Evolutionary conservation across 441 rosid genomes (phyloP).

Genomic region (Cnidoscolus chayamansa): DNA sequence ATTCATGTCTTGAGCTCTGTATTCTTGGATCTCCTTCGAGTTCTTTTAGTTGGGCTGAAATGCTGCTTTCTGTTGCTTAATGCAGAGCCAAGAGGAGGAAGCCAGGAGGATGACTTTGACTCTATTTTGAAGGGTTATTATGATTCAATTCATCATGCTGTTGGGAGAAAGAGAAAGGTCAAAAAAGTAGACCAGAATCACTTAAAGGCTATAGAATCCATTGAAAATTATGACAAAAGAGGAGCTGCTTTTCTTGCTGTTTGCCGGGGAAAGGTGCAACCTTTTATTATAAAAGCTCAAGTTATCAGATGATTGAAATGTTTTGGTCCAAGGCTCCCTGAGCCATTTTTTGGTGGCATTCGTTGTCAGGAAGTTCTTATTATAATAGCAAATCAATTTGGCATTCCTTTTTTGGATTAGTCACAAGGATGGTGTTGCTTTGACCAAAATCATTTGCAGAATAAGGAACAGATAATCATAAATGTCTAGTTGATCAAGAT

Average conservation of each 20-base stretch:
- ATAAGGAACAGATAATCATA: background rate
- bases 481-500: background rate
- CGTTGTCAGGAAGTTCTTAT: background rate
- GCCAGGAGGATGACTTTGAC: constrained; percentile 88
- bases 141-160: constrained; percentile 40
- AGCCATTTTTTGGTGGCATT: background rate
- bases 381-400: background rate
- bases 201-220: constrained; percentile 31
- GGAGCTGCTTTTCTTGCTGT: constrained; percentile 98
- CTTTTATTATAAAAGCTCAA: background rate
- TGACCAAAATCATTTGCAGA: background rate
- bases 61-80: constrained; percentile 21
- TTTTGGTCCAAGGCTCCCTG: background rate
- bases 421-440: background rate
- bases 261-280: constrained; percentile 84
- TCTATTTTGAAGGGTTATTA: constrained; percentile 73
- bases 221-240: constrained; percentile 38
- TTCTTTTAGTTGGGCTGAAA: constrained; percentile 17
- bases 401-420: background rate
- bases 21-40: constrained; percentile 19
- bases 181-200: constrained; percentile 45
- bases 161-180: constrained; percentile 51
- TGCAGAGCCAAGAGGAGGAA: constrained; percentile 92
- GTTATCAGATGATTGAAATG: background rate
- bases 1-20: constrained; percentile 15